phyloP scores from a whole-genome alignment of 75 land plant genomes.

The Cupressus sempervirens region DNA sequence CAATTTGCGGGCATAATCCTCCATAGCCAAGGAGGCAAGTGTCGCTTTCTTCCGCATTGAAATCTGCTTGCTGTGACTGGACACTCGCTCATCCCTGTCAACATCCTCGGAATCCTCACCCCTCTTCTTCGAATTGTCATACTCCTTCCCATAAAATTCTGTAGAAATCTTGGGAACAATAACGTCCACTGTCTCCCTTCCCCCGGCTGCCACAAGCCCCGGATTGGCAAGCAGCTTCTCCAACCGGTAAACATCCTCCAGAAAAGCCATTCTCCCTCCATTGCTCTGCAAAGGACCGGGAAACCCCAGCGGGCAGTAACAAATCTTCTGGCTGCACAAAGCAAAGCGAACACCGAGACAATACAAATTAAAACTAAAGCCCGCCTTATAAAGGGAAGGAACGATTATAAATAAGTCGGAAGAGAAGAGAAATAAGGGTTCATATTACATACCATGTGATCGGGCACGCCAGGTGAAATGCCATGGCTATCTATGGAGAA shows the following conservation, averaged over 20 bases:
- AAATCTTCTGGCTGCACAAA: constrained; percentile 65
- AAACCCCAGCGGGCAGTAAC: constrained; percentile 79
- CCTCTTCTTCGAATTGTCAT: background rate
- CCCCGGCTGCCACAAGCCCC: constrained; percentile 32
- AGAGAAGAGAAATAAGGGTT: constrained; percentile 8
- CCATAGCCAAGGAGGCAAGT: constrained; percentile 46
- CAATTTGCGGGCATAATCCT: constrained; percentile 50
- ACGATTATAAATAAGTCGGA: background rate
- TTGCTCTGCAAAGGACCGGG: constrained; percentile 31
- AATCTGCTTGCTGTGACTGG: constrained; percentile 41
- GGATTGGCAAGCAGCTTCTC: constrained; percentile 61
- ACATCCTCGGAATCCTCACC: constrained; percentile 14
- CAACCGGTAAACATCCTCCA: constrained; percentile 42
- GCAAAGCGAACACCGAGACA: background rate
- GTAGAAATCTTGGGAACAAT: constrained; percentile 55
- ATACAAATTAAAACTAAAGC: constrained; percentile 4
- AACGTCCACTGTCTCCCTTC: constrained; percentile 55
- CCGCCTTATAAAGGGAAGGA: constrained; percentile 7
- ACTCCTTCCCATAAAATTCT: constrained; percentile 12
- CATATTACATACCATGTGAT: constrained; percentile 68
- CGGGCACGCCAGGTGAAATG: constrained; percentile 97
- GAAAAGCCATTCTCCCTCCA: constrained; percentile 36
- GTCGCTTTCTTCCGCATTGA: constrained; percentile 55
- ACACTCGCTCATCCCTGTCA: constrained; percentile 33
- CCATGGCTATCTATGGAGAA: constrained; percentile 42